phyloP scores from a whole-genome alignment of 2,329 filamentous ascomycete species.

The Triangularia setosa region DNA sequence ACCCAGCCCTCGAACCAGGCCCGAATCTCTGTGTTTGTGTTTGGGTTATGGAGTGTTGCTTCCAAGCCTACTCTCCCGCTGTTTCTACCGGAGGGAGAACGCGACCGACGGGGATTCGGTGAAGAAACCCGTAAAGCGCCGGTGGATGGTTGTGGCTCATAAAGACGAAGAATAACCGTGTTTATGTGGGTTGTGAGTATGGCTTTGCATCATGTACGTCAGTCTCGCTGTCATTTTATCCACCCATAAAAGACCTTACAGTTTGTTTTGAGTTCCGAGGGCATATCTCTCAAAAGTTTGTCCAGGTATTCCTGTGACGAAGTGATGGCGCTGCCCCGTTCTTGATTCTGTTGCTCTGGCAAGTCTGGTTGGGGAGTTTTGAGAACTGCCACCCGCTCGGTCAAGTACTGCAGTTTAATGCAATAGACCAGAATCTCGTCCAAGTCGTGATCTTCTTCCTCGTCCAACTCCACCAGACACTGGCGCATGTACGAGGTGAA shows the following conservation, averaged over 20 bases:
- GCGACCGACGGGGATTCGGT: background rate
- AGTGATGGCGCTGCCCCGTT: background rate
- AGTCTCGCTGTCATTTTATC: background rate
- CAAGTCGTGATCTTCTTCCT: slow-evolving; percentile 41
- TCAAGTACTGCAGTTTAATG: slow-evolving; percentile 47
- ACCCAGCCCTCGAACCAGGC: slow-evolving; percentile 12
- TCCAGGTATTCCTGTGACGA: slow-evolving; percentile 8
- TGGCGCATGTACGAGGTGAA: slow-evolving; percentile 51
- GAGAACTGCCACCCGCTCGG: slow-evolving; percentile 45
- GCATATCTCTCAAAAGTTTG: slow-evolving; percentile 4
- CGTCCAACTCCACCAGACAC: slow-evolving; percentile 45
- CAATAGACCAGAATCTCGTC: slow-evolving; percentile 46
- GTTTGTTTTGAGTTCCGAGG: background rate
- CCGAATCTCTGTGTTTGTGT: background rate
- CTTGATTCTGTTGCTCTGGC: background rate
- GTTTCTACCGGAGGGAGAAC: background rate
- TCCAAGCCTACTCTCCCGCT: background rate
- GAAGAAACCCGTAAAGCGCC: background rate
- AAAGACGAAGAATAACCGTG: slow-evolving; percentile 6
- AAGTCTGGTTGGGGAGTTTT: slow-evolving; percentile 22
- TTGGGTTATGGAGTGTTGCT: background rate
- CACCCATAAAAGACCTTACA: background rate
- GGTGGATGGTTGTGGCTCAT: background rate
- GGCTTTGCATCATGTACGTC: background rate
- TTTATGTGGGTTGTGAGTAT: slow-evolving; percentile 8